These are phyloP conservation scores for Litchi chinensis DNA, from an alignment of 345 rosid species.

Conservation along the genomic window DNA sequence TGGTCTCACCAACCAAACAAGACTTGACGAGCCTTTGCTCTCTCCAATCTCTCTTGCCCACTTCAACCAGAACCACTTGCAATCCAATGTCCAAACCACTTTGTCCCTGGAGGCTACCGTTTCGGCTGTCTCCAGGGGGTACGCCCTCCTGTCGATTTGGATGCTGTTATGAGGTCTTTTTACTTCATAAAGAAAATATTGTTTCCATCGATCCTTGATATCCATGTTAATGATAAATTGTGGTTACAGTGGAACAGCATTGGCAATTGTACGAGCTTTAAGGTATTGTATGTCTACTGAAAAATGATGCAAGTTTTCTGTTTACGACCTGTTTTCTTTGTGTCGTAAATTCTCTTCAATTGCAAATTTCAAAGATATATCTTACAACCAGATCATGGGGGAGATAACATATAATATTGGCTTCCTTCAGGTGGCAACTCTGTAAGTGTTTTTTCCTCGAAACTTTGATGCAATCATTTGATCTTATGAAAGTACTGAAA, in stretches of 20 bases:
- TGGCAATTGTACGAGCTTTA: slow-evolving; percentile 97
- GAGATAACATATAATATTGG: slow-evolving; percentile 94
- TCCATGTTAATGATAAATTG: neutral
- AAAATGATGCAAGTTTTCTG: neutral
- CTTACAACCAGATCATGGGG: slow-evolving; percentile 82
- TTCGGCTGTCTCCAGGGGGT: slow-evolving; percentile 54
- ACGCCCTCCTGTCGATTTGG: slow-evolving; percentile 62
- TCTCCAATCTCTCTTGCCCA: slow-evolving; percentile 56
- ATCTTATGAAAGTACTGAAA: neutral
- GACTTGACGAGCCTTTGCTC: slow-evolving; percentile 61
- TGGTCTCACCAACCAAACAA: slow-evolving; percentile 24
- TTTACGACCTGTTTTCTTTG: neutral
- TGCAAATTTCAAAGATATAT: slow-evolving; percentile 61
- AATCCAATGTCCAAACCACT: neutral
- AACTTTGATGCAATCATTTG: neutral
- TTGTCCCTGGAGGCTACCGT: slow-evolving; percentile 65
- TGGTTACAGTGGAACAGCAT: slow-evolving; percentile 74
- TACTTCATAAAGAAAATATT: too few species aligned
- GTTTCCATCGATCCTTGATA: neutral
- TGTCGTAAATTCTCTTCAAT: neutral
- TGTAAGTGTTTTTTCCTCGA: slow-evolving; percentile 47
- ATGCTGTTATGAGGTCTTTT: slow-evolving; percentile 23
- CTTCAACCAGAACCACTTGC: slow-evolving; percentile 40
- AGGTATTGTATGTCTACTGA: slow-evolving; percentile 65
- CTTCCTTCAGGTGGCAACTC: slow-evolving; percentile 95